phyloP scores from a whole-genome alignment of 2,329 filamentous ascomycete genomes.

The Rhexocercosporidium sp. region DNA sequence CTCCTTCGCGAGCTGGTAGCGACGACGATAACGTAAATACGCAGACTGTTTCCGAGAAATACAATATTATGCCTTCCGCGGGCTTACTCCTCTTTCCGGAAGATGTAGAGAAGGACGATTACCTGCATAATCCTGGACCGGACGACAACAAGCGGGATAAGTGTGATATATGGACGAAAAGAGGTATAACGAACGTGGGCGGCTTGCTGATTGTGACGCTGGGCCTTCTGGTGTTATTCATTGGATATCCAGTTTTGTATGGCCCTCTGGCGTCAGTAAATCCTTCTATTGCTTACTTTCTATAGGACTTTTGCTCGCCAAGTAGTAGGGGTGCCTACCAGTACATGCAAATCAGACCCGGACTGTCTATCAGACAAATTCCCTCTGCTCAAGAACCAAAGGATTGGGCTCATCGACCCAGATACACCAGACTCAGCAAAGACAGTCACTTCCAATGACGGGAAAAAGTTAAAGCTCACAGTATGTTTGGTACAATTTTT shows the following conservation, averaged over 20 bases:
- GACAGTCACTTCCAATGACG: slow-evolving; percentile 61
- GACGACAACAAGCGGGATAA: slow-evolving; percentile 64
- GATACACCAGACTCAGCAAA: slow-evolving; percentile 65
- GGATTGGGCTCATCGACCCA: slow-evolving; percentile 67
- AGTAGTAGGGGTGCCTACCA: slow-evolving; percentile 36
- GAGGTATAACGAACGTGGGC: slow-evolving; percentile 69
- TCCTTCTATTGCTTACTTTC: slow-evolving; percentile 32
- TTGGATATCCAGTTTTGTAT: slow-evolving; percentile 73
- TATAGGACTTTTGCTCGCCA: slow-evolving; percentile 60
- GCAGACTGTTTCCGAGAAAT: slow-evolving; percentile 75
- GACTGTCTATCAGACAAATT: slow-evolving; percentile 44
- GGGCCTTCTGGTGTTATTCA: slow-evolving; percentile 68
- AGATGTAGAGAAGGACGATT: slow-evolving; percentile 76
- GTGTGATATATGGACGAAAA: slow-evolving; percentile 67
- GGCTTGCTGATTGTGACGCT: slow-evolving; percentile 63
- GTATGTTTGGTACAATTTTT: slow-evolving; percentile 32
- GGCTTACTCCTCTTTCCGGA: slow-evolving; percentile 72
- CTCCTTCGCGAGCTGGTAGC: slow-evolving; percentile 51
- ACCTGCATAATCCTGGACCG: slow-evolving; percentile 72
- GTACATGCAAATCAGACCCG: slow-evolving; percentile 45
- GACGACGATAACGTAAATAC: slow-evolving; percentile 71
- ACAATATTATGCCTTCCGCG: slow-evolving; percentile 71
- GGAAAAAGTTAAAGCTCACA: slow-evolving; percentile 64
- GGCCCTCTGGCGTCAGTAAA: slow-evolving; percentile 39
- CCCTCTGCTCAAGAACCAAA: slow-evolving; percentile 63